Evolutionary conservation across 345 rosid species (phyloP), one percentile per base, ranked within the genome.

Genomic region (Salix viminalis): DNA sequence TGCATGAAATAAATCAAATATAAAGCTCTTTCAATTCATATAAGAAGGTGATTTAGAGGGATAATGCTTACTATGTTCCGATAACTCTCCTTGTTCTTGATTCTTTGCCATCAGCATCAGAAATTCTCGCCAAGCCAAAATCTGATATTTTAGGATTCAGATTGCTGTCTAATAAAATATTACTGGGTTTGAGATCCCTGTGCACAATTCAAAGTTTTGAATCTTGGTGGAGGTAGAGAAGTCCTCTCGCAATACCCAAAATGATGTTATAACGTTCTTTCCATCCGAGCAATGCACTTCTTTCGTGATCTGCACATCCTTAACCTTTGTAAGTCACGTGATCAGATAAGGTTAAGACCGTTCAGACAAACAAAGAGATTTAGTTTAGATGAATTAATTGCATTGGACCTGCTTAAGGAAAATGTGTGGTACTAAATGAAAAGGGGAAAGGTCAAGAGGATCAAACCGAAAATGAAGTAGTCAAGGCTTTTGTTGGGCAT

Each of bases 401-500:
- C 58, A 69, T 69, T 13, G 19, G 3, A 7, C 26, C 12, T 2
- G 26, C 12, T 56, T 8, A 56, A 10, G 61, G 61, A 56, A 56
- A 26, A 56, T 7, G n/a, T 21, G n/a, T 39, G 56, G n/a, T 36
- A 21, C 32, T 14, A 12, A 11, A 13, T 2, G 44, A 16, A 21
- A n/a, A 36, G 11, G 10, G 42, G 10, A 21, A 39, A 14, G 2
- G 23, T 11, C 23, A 21, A 9, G 30, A 9, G 26, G 26, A 0
- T 28, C 72, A 1, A 42, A 86, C 85, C 89, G 12, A 86, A 84
- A 1, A 86, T 75, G 36, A 81, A 79, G 61, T 77, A 69, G 48
- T 84, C 84, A 76, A 79, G 74, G 75, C 86, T 83, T 79, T 67
- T 74, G 67, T 83, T 75, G 8, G 80, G 79, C 85, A 81, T 68